Evolutionary conservation across 139 green algal genomes (phyloP), one percentile per base, ranked within the genome.

Genomic region (Eudorina sp.): DNA sequence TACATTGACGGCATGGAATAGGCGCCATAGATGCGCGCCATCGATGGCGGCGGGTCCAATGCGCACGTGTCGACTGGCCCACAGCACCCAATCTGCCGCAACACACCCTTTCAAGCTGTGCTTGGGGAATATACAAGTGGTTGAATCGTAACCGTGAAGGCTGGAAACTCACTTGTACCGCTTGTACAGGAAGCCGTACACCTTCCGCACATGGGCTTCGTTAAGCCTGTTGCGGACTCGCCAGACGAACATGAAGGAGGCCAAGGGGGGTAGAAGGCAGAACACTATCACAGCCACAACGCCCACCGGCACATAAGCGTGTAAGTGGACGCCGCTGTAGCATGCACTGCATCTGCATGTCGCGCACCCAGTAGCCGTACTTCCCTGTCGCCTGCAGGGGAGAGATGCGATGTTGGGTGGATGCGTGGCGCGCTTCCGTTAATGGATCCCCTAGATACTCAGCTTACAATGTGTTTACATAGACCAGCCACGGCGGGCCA

Each of bases 151-250:
- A n/a, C n/a, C n/a, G n/a, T n/a, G n/a, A n/a, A n/a, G n/a, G n/a
- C n/a, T n/a, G n/a, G n/a, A n/a, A n/a, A 73, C 78, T 74, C 55
- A 85, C 78, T 74, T 85, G 69, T 88, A 90, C 5, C 84, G 86
- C 53, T 88, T 68, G 70, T 88, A 90, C 68, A 90, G 48, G 51
- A 90, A 90, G 40, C 86, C 86, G 53, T 84, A 83, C 31, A 87
- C 66, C 9, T 53, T 73, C 27, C 64, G 76, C 48, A 86, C 48
- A 16, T 55, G 70, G 34, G 38, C 16, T 7, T 90, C 27, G 1
- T 75, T 38, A 27, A 86, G 36, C 9, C n/a, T 27, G 2, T 43
- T 23, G 6, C 86, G 40, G 2, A 76, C 31, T 4, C 55, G n/a
- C 64, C 75, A 90, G n/a, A 90, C 34, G 31, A 90, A 40, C 29